Evolutionary conservation across 352 stramenopile species (phyloP), one percentile per base, ranked within the genome.

Genomic region (Aphanomyces euteiches): DNA sequence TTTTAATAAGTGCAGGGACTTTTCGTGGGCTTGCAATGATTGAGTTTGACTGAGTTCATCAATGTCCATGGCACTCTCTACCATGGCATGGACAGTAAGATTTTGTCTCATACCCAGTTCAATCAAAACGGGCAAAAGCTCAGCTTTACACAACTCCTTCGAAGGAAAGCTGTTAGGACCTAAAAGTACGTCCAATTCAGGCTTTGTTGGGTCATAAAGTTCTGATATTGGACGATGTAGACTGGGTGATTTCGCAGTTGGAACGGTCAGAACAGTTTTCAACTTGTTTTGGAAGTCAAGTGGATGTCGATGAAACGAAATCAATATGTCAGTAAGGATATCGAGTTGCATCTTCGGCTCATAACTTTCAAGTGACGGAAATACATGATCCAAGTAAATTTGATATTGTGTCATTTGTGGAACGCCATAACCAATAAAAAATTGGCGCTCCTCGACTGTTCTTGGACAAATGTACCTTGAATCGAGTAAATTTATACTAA

Each of bases 161-260:
- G 74, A 73, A n/a, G 85, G 84, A 12, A 93, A 73, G 67, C 82
- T 89, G 15, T 82, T 86, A 19, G 82, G 78, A 15, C 85, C 85
- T 12, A 93, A 82, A 34, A 93, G 57, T 28, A 82, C 81, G 43
- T 77, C 82, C 15, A 93, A 57, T 40, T 90, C 84, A 12, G 77
- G 79, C 45, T 82, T 85, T 65, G 74, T 88, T 34, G 86, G 86
- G 69, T 93, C 86, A 39, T 93, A 81, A 5, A 93, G 69, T 57
- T 93, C 79, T 3, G 70, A 75, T 17, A 90, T 60, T 21, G 66
- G 63, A 21, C 83, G 84, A 63, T 89, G 79, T 15, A 77, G 53
- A 28, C 79, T 74, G 13, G 7, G 19, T 13, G 36, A 12, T 66
- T 84, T 87, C 34, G 74, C 74, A 2, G 84, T 90, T 47, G 85